Evolutionary conservation across 495 filamentous ascomycete species (phyloP).

Genomic region (Tuber calosporum): DNA sequence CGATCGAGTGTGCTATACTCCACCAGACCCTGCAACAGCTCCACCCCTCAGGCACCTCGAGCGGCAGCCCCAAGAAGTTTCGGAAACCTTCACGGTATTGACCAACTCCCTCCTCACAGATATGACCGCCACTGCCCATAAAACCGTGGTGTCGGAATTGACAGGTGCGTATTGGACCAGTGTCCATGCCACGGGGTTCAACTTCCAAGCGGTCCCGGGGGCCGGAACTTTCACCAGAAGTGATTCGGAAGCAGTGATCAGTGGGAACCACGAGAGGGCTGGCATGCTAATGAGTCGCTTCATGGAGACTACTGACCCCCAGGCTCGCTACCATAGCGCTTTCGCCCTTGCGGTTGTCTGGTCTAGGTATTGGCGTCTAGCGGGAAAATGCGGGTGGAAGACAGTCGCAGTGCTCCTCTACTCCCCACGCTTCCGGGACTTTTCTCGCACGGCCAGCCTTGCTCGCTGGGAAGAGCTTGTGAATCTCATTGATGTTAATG

Average conservation of each 20-base stretch:
- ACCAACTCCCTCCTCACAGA: neutral
- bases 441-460: neutral
- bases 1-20: conserved; percentile 9
- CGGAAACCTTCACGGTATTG: neutral
- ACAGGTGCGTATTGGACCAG: conserved; percentile 14
- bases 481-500: neutral
- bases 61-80: neutral
- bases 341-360: conserved; percentile 8
- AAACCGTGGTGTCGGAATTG: neutral
- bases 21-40: neutral
- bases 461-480: conserved; percentile 9
- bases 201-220: neutral
- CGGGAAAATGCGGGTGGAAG: conserved; percentile 15
- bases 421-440: conserved; percentile 16
- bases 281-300: conserved; percentile 13
- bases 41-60: neutral
- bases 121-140: neutral
- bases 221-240: neutral
- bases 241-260: neutral
- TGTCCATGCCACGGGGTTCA: neutral
- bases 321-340: conserved; percentile 2
- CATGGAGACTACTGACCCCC: neutral
- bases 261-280: neutral
- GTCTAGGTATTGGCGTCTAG: conserved; percentile 15
- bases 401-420: conserved; percentile 12